A percentile compares a stretch with the other conserved stretches of the same genome.
Conservation (phyloP, 495 filamentous ascomycete species). For the Penicillium cataractarum region DNA sequence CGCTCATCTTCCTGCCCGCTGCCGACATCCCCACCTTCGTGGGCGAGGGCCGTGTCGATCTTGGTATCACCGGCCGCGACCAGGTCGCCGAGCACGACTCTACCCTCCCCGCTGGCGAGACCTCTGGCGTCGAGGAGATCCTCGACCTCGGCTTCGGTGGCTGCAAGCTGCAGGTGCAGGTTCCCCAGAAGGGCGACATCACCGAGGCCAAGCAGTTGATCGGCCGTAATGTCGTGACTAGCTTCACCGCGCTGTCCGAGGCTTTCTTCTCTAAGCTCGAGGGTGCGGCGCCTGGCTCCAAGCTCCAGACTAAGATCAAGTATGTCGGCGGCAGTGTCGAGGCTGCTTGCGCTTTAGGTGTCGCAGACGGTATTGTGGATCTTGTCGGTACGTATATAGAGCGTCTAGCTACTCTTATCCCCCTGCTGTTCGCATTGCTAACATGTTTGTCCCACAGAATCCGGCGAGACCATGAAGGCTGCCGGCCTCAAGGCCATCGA, state of each 20-base stretch:
- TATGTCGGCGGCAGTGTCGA: constrained; percentile 95
- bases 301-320: constrained; percentile 72
- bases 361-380: constrained; percentile 96
- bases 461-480: constrained; percentile 96
- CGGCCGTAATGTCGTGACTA: constrained; percentile 94
- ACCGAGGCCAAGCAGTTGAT: constrained; percentile 72
- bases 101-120: constrained; percentile 55
- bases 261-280: constrained; percentile 84
- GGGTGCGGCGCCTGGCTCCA: constrained; percentile 37
- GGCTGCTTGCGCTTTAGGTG: constrained; percentile 91
- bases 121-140: constrained; percentile 76
- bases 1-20: constrained; percentile 94
- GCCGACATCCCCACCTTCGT: constrained; percentile 97
- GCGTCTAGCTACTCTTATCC: background rate
- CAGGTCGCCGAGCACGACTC: constrained; percentile 91
- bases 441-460: constrained; percentile 61
- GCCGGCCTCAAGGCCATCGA: constrained; percentile 96
- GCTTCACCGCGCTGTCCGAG: constrained; percentile 81
- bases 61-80: constrained; percentile 93
- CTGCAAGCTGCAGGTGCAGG: constrained; percentile 95
- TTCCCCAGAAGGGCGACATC: constrained; percentile 81
- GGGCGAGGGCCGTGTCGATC: constrained; percentile 87
- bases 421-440: background rate
- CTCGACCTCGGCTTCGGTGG: constrained; percentile 87
- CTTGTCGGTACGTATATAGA: constrained; percentile 72